Percentiles rank a stretch among this genome's conserved stretches.
Evolutionary conservation across 768 basidiomycete species (phyloP).

Genomic region (Leccinum uliginosum): DNA sequence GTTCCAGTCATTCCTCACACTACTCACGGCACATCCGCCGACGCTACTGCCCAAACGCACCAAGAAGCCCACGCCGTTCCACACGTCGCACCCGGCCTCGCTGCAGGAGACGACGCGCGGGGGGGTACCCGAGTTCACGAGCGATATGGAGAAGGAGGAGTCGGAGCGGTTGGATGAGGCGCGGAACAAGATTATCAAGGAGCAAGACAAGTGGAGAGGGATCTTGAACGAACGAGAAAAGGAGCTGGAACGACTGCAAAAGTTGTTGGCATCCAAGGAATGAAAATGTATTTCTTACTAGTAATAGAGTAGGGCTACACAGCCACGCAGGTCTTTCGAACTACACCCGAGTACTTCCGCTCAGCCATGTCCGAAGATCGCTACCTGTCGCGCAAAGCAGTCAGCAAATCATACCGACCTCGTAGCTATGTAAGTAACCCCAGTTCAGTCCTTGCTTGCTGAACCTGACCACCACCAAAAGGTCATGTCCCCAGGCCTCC

Average conservation of each 20-base stretch:
- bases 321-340: not conserved
- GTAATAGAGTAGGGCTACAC: not conserved
- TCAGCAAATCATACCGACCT: slow-evolving; percentile 35
- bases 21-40: slow-evolving; percentile 78
- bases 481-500: slow-evolving; percentile 84
- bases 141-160: slow-evolving; percentile 85
- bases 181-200: slow-evolving; percentile 59
- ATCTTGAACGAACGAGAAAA: slow-evolving; percentile 77
- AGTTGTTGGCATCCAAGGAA: slow-evolving; percentile 29
- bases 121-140: slow-evolving; percentile 79
- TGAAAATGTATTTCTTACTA: not conserved
- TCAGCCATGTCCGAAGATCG: slow-evolving; percentile 29
- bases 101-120: slow-evolving; percentile 61
- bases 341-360: not conserved
- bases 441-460: not conserved
- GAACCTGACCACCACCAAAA: not conserved
- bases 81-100: slow-evolving; percentile 53
- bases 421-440: slow-evolving; percentile 31
- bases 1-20: slow-evolving; percentile 77
- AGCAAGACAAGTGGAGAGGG: slow-evolving; percentile 70
- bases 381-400: slow-evolving; percentile 33
- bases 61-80: slow-evolving; percentile 68
- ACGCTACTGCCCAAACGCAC: slow-evolving; percentile 64
- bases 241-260: slow-evolving; percentile 69
- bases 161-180: slow-evolving; percentile 75